Percentiles rank a stretch among this genome's conserved stretches.
These are phyloP conservation scores for Dictyostelium capitatum DNA, from an alignment of 78 protist genomes.

Conservation along the genomic window DNA sequence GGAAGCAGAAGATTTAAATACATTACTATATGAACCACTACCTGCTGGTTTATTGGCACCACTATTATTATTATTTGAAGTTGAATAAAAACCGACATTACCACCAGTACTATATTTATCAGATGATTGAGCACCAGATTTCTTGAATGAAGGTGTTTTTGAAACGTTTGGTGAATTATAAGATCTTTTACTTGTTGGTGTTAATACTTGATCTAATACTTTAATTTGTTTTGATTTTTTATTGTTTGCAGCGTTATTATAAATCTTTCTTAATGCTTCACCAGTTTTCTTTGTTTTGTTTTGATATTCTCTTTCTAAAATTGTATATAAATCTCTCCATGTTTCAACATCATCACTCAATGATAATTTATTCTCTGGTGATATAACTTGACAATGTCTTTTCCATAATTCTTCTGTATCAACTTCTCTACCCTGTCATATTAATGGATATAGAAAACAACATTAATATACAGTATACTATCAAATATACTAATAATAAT, in stretches of 20 bases:
- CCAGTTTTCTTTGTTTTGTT: constrained; percentile 22
- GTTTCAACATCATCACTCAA: neutral
- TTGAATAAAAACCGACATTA: neutral
- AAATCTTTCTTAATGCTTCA: constrained; percentile 20
- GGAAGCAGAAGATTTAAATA: neutral
- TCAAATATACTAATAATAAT: neutral
- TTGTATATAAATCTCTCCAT: constrained; percentile 23
- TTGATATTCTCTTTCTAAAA: constrained; percentile 1
- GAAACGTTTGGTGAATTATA: neutral
- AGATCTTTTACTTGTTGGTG: neutral
- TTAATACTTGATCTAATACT: neutral
- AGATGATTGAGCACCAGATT: neutral
- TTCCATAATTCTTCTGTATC: constrained; percentile 32
- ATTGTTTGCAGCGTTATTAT: constrained; percentile 14
- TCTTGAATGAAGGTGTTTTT: neutral
- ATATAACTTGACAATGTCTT: constrained; percentile 28
- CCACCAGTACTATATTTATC: neutral
- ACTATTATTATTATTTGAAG: neutral
- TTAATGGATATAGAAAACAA: neutral
- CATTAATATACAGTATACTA: neutral
- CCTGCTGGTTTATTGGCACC: neutral
- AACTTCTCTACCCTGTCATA: constrained; percentile 23
- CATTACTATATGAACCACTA: neutral
- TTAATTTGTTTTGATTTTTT: constrained; percentile 37
- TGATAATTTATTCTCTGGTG: neutral